phyloP scores from a whole-genome alignment of 306 rosid genomes.

The Rosa lucieae region DNA sequence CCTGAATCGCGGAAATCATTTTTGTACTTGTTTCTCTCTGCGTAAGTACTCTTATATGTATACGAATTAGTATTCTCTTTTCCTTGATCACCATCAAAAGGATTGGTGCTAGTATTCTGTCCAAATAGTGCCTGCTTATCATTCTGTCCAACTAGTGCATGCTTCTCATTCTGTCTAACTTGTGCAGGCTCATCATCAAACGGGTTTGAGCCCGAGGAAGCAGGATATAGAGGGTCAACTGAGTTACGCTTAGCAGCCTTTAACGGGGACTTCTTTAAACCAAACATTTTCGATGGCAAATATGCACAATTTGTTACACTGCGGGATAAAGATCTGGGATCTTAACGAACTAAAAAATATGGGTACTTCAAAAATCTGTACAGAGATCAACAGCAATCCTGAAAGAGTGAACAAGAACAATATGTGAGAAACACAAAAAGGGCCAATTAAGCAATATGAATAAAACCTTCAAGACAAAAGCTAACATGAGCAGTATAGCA shows the following conservation, averaged over 20 bases:
- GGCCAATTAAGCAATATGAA: neutral
- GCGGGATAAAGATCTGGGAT: conserved; percentile 19
- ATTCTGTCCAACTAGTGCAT: neutral
- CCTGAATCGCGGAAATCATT: conserved; percentile 77
- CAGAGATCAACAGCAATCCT: conserved; percentile 45
- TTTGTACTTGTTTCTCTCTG: conserved; percentile 60
- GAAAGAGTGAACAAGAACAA: conserved; percentile 40
- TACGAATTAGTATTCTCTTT: conserved; percentile 34
- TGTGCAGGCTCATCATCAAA: conserved; percentile 45
- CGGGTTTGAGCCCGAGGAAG: conserved; percentile 56
- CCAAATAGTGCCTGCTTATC: conserved; percentile 39
- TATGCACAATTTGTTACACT: conserved; percentile 18
- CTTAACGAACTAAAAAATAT: conserved; percentile 8
- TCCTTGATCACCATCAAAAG: conserved; percentile 61
- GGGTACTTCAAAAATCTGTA: conserved; percentile 2
- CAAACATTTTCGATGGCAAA: conserved; percentile 51
- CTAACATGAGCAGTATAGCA: conserved; percentile 15
- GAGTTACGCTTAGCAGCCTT: conserved; percentile 49
- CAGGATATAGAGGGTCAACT: conserved; percentile 45
- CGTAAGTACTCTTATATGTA: conserved; percentile 36
- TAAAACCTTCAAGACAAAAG: conserved; percentile 6
- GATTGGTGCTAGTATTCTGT: conserved; percentile 54
- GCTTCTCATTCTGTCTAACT: conserved; percentile 25
- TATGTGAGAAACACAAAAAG: neutral
- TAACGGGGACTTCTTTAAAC: conserved; percentile 68